Conservation (phyloP, 2,329 filamentous ascomycete genomes). For the Scedosporium apiospermum region DNA sequence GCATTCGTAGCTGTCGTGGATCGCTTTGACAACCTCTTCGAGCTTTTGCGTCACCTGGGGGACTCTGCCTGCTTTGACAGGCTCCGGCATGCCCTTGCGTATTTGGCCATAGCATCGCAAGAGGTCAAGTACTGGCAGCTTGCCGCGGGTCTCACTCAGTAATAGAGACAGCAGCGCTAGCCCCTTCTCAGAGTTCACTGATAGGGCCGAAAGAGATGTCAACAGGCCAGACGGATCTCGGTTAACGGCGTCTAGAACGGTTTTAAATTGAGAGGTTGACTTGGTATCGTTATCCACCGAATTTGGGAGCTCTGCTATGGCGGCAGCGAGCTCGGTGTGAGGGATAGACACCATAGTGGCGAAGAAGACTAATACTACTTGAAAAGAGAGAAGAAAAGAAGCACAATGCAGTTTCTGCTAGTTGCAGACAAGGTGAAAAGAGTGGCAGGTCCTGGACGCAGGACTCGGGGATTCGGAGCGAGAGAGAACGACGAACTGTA, state of each 20-base stretch:
- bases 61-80: conserved; percentile 18
- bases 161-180: neutral
- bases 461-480: no score
- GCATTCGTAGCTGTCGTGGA: conserved; percentile 24
- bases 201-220: neutral
- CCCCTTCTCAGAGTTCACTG: neutral
- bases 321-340: neutral
- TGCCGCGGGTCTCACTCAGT: neutral
- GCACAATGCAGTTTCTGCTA: neutral
- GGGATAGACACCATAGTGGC: neutral
- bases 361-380: neutral
- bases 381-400: neutral
- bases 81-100: conserved; percentile 26
- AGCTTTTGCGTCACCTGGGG: conserved; percentile 11
- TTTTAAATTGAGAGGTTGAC: neutral
- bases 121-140: conserved; percentile 10
- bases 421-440: neutral
- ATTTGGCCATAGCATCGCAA: conserved; percentile 24
- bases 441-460: neutral
- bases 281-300: neutral
- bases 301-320: neutral
- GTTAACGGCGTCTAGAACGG: neutral
- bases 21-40: conserved; percentile 12
- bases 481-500: neutral
- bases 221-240: neutral